A percentile compares a stretch with the other conserved stretches of the same genome.
phyloP scores from a whole-genome alignment of 2,329 filamentous ascomycete species.

The Penicillium polonicum region DNA sequence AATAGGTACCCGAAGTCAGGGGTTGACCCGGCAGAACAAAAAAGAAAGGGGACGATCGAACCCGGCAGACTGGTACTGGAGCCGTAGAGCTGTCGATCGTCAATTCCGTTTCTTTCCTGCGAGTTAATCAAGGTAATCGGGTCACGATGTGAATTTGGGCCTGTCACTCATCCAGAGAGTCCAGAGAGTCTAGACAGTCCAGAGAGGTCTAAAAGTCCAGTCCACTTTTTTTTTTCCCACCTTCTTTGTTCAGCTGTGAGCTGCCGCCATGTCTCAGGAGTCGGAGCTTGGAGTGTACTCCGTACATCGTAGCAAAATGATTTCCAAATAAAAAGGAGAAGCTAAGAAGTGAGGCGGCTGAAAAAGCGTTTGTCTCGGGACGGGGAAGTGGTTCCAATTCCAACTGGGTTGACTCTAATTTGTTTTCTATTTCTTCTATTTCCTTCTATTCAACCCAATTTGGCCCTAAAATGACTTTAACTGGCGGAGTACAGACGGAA shows the following conservation, averaged over 20 bases:
- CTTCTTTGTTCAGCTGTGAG: neutral
- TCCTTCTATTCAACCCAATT: neutral
- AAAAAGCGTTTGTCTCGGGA: conserved; percentile 11
- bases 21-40: conserved; percentile 18
- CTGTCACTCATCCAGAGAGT: conserved; percentile 3
- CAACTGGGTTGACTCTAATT: neutral
- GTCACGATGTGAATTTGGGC: conserved; percentile 7
- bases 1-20: conserved; percentile 18
- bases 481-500: conserved; percentile 5
- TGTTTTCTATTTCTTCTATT: neutral
- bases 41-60: conserved; percentile 21
- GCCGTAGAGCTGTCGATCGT: conserved; percentile 21
- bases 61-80: conserved; percentile 22
- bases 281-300: neutral
- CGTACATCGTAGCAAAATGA: too few relatives aligned
- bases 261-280: neutral
- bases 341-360: conserved; percentile 7
- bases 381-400: conserved; percentile 5
- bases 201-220: conserved; percentile 3
- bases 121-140: conserved; percentile 7
- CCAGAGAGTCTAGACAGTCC: neutral
- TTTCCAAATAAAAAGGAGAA: neutral
- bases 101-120: conserved; percentile 15
- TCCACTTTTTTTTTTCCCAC: neutral
- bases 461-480: neutral